Percentiles rank a stretch among this genome's conserved stretches.
Evolutionary conservation across 2,329 filamentous ascomycete genomes (phyloP).

Genomic region (Epicoccum sorghinum): DNA sequence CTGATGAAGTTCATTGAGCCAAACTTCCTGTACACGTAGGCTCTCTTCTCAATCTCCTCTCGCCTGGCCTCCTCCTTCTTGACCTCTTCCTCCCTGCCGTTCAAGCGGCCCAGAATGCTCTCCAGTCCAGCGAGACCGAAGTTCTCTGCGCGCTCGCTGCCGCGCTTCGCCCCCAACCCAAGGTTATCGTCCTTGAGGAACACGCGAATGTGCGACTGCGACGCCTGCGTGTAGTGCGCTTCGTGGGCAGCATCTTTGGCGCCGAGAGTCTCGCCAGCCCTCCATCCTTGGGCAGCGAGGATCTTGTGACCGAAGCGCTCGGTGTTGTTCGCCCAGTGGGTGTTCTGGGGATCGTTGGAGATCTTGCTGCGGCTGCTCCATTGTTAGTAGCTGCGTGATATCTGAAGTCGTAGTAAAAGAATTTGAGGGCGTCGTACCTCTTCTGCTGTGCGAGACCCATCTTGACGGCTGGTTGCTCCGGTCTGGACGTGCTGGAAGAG

Average conservation of each 20-base stretch:
- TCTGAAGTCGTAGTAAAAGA: background rate
- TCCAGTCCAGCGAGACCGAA: constrained; percentile 89
- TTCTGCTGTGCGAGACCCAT: constrained; percentile 75
- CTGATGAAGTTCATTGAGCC: constrained; percentile 84
- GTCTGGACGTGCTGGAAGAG: constrained; percentile 12
- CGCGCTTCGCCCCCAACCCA: constrained; percentile 82
- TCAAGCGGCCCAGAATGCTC: constrained; percentile 83
- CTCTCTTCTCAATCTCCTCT: constrained; percentile 72
- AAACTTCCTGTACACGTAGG: constrained; percentile 77
- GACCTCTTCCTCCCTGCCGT: constrained; percentile 81
- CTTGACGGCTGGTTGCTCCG: constrained; percentile 19
- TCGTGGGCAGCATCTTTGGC: constrained; percentile 76
- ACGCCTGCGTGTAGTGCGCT: constrained; percentile 77
- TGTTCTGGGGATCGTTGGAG: constrained; percentile 93
- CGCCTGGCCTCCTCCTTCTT: constrained; percentile 71
- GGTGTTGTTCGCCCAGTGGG: constrained; percentile 84
- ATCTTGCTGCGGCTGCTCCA: constrained; percentile 69
- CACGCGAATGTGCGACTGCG: constrained; percentile 83
- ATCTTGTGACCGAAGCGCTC: constrained; percentile 88
- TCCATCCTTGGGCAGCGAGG: constrained; percentile 87
- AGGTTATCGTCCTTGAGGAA: constrained; percentile 88
- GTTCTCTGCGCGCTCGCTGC: constrained; percentile 70
- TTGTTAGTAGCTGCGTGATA: constrained; percentile 16
- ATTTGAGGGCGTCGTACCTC: constrained; percentile 59
- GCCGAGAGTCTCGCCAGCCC: constrained; percentile 82